Evolutionary conservation across 2,329 filamentous ascomycete genomes (phyloP), one percentile per base, ranked within the genome.

Genomic region (Monilinia fructigena): DNA sequence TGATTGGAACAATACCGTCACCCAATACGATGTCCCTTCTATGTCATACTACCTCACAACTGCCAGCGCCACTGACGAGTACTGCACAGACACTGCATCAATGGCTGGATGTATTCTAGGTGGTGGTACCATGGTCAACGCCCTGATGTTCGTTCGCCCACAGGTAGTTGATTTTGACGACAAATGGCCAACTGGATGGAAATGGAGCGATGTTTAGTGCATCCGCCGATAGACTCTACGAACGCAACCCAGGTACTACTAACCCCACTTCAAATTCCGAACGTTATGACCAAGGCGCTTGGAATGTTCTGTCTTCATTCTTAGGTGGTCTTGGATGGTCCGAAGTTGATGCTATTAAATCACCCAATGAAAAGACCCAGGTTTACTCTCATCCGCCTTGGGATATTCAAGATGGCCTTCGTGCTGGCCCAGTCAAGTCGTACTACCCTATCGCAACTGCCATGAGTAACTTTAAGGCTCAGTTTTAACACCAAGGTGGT

Each of bases 71-170:
- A 42, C 28, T 14, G 64, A 63, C 2, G 69, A 70, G 54, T 72
- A 73, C 73, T 86, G 85, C 35, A 69, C 71, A 38, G 72, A 73
- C 59, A 69, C 67, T 55, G 87, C 88, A 65, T 85, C 88, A 69
- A 89, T 90, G 86, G 86, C 87, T 18, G 88, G 87, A 20, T 91
- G 89, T 69, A 80, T 91, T 31, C 82, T 91, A 4, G 89, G 89
- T 56, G 89, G 89, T 66, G 72, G 71, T 55, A 74, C 72, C 4
- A 72, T 71, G 64, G 69, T 90, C 73, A 91, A 90, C 68, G 85
- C 88, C 55, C 85, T 86, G 61, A 80, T 90, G 59, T 90, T 86
- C 81, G 88, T 86, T 80, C 85, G 80, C 76, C 84, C 89, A 0
- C 84, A 87, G 68, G 80, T 82, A 10, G 76, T 79, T 7, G 89